Evolutionary conservation across 177 flowering plant species (phyloP).

Genomic region (Vitis hybrid): DNA sequence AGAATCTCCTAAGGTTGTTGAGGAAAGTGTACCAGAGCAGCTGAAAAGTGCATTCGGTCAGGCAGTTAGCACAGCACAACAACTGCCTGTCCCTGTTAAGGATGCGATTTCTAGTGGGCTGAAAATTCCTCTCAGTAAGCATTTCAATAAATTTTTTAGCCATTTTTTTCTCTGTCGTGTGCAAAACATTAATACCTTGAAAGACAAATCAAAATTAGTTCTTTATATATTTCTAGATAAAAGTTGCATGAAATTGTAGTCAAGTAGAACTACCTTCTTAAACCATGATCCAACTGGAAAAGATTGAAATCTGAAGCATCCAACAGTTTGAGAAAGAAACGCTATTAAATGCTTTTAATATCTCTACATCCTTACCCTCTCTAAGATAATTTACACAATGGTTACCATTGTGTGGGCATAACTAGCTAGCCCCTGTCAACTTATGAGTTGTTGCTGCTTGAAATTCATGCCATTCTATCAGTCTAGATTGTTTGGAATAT

Average conservation of each 20-base stretch:
- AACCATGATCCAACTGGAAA: too few relatives aligned
- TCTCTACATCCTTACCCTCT: background rate
- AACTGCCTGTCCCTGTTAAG: constrained; percentile 68
- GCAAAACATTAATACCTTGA: background rate
- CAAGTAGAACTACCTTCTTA: too few relatives aligned
- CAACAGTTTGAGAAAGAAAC: background rate
- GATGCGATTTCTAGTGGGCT: constrained; percentile 69
- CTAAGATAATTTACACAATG: background rate
- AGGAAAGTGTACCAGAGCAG: constrained; percentile 73
- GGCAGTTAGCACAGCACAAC: constrained; percentile 64
- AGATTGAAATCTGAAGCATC: constrained; percentile 4
- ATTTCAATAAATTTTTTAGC: background rate
- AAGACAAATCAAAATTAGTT: background rate
- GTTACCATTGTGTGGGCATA: too few relatives aligned
- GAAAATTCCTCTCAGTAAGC: constrained; percentile 74
- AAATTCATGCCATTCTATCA: too few relatives aligned
- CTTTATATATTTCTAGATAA: background rate
- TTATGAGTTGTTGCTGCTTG: too few relatives aligned
- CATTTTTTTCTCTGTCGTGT: background rate
- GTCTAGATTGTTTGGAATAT: too few relatives aligned
- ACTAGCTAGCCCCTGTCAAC: too few relatives aligned
- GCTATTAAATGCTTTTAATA: background rate
- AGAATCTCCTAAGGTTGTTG: constrained; percentile 65
- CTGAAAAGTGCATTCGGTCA: constrained; percentile 68
- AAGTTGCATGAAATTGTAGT: too few relatives aligned